Percentiles rank a stretch among this genome's conserved stretches.
phyloP scores from a whole-genome alignment of 345 rosid species.

The Arabidopsis arenosa region DNA sequence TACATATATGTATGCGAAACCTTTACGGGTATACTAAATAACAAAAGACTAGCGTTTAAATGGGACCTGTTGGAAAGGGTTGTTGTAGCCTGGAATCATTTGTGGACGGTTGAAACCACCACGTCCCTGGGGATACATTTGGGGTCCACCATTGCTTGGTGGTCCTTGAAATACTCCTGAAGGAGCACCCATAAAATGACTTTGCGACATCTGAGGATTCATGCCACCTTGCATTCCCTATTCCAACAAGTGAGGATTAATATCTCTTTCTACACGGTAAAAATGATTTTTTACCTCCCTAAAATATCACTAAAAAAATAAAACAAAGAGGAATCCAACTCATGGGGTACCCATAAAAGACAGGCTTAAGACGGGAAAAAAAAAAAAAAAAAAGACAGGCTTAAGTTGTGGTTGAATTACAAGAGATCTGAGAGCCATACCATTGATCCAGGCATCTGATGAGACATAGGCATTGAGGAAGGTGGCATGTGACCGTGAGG shows the following conservation, averaged over 20 bases:
- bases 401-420: constrained; percentile 22
- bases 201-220: constrained; percentile 77
- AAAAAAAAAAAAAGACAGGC: constrained; percentile 9
- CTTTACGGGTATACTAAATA: neutral
- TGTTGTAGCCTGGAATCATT: constrained; percentile 88
- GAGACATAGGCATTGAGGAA: constrained; percentile 63
- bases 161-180: constrained; percentile 72
- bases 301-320: constrained; percentile 4
- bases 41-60: constrained; percentile 9
- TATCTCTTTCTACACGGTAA: neutral
- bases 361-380: constrained; percentile 16
- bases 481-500: constrained; percentile 66
- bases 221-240: constrained; percentile 90
- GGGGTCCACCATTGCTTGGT: constrained; percentile 85
- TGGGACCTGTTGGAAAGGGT: constrained; percentile 65
- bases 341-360: constrained; percentile 23
- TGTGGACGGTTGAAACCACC: constrained; percentile 80
- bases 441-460: constrained; percentile 78
- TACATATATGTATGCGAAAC: neutral
- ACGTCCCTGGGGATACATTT: constrained; percentile 80
- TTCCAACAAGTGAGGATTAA: constrained; percentile 2
- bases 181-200: constrained; percentile 79
- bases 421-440: constrained; percentile 53
- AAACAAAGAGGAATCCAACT: constrained; percentile 11
- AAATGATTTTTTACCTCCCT: neutral